Base-by-base conservation (phyloP, 768 basidiomycete genomes). In the Trametes punicea region DNA sequence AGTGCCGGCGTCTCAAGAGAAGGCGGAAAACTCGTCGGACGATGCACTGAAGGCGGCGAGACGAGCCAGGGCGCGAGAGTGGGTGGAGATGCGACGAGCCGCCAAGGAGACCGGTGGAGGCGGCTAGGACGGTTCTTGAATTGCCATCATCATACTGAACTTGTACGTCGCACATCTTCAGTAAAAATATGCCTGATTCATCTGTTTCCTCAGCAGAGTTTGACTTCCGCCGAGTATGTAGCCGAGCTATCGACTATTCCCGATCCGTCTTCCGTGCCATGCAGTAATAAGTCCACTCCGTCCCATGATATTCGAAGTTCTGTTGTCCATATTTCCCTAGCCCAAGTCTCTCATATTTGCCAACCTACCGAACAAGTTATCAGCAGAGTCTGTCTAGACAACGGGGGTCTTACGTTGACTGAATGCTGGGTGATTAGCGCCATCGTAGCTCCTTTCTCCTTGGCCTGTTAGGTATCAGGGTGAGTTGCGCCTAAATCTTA, bases 31-130 rank as follows among this genome's bases (percentile, higher is more conserved):
- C 6, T 38, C 41, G 6, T 2, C 26, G 4, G 69, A 64, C n/a
- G 69, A 64, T 47, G 67, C 68, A 3, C 64, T 71, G 20, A 77
- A 75, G 60, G 78, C 78, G 55, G 80, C 77, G 2, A 73, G 84
- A n/a, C 74, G 83, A 11, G 74, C 73, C 20, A 75, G 80, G 55
- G 81, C 83, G 9, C 81, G 75, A 63, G 76, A 81, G 57, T 87
- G 85, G 85, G 73, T 75, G 6, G 75, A 78, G 60, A 78, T 74
- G 58, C 75, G 83, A 48, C 76, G 79, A 11, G 69, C 69, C 23
- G 54, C 42, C 21, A 57, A 60, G 42, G 29, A 33, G 26, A 20
- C 29, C 4, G 23, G 27, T 29, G 33, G 31, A 15, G 45, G 30
- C 13, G 44, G 9, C 7, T 1, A n/a, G 15, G 20, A 26, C 21